A percentile compares a stretch with the other conserved stretches of the same genome.
Evolutionary conservation across 805 yeast species (phyloP).

Genomic region (Lachancea kluyveri): DNA sequence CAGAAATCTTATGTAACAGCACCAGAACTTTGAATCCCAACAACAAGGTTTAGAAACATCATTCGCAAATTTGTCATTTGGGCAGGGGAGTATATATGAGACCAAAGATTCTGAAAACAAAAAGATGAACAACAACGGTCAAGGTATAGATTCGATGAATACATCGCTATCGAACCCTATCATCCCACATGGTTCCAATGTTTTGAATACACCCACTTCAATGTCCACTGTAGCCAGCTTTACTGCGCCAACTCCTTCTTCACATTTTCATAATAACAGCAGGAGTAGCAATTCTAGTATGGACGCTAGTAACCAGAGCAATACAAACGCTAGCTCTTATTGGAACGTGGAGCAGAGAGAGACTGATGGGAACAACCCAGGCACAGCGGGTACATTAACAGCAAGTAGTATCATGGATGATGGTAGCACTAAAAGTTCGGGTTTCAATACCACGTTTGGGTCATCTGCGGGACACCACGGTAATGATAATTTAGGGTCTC

Average conservation of each 20-base stretch:
- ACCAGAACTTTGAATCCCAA: too few relatives aligned
- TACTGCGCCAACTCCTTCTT: neutral
- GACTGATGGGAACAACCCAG: conserved; percentile 2
- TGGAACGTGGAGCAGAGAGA: conserved; percentile 7
- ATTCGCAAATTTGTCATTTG: conserved; percentile 6
- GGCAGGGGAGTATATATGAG: conserved; percentile 1
- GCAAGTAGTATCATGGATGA: conserved; percentile 9
- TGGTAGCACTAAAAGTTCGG: conserved; percentile 7
- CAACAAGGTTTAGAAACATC: conserved; percentile 8
- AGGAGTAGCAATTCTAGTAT: neutral
- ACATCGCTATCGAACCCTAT: neutral
- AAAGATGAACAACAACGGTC: neutral
- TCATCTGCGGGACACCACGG: conserved; percentile 3
- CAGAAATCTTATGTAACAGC: too few relatives aligned
- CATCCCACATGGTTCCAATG: neutral
- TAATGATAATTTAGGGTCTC: conserved; percentile 32
- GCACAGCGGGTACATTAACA: conserved; percentile 5
- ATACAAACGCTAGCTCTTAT: conserved; percentile 1
- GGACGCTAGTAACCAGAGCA: neutral
- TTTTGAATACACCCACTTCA: neutral
- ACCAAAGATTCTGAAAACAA: conserved; percentile 2
- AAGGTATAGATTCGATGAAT: neutral
- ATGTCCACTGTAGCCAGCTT: neutral
- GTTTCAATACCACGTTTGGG: conserved; percentile 9
- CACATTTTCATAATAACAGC: too few relatives aligned